These are phyloP conservation scores for Lepiota brunneoincarnata DNA, from an alignment of 768 basidiomycete species.

Conservation along the genomic window DNA sequence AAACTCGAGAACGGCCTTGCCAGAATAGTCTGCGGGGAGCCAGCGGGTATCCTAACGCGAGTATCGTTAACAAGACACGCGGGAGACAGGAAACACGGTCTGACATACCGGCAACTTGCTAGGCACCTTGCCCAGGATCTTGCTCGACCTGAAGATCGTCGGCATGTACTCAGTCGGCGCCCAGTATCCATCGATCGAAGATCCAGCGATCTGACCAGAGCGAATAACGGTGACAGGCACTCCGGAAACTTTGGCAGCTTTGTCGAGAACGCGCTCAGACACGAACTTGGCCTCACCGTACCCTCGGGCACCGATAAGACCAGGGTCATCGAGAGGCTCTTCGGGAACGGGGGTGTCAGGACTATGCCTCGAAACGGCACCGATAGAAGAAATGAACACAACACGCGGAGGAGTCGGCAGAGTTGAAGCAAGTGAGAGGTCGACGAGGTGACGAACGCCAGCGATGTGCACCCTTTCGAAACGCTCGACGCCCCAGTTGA, in stretches of 20 bases:
- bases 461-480: constrained; percentile 12
- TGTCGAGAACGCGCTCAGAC: constrained; percentile 5
- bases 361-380: constrained; percentile 2
- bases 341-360: constrained; percentile 5
- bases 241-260: background rate
- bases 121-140: constrained; percentile 10
- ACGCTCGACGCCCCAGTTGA: constrained; percentile 13
- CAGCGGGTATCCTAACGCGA: constrained; percentile 6
- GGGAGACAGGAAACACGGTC: background rate
- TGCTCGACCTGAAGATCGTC: constrained; percentile 11
- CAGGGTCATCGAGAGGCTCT: constrained; percentile 6
- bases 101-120: constrained; percentile 6
- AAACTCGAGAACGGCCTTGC: constrained; percentile 8
- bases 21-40: constrained; percentile 12
- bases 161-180: constrained; percentile 14
- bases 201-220: constrained; percentile 12
- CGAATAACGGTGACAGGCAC: constrained; percentile 11
- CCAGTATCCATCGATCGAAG: constrained; percentile 12
- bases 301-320: background rate
- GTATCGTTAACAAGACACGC: background rate
- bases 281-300: constrained; percentile 12
- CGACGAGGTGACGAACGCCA: constrained; percentile 9
- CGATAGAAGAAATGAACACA: constrained; percentile 14
- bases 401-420: background rate
- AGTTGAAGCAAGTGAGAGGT: constrained; percentile 7